phyloP scores from a whole-genome alignment of 176 grass and related monocot genomes.

The Stipa capillata region DNA sequence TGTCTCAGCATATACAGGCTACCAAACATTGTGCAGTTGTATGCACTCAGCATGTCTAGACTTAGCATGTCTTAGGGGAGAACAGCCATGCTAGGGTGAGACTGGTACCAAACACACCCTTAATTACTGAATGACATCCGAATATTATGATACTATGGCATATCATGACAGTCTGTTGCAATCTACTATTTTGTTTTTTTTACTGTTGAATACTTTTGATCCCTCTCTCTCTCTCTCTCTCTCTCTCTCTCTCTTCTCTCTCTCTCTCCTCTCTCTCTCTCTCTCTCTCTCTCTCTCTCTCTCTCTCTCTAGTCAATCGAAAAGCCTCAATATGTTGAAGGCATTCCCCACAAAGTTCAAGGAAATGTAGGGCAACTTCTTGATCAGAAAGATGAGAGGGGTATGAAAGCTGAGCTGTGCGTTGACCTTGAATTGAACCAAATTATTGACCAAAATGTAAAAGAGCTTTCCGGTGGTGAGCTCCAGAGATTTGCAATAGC shows the following conservation, averaged over 20 bases:
- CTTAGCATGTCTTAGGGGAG: no score
- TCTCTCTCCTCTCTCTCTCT: no score
- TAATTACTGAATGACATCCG: not conserved
- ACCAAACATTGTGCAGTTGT: no score
- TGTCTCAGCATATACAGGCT: no score
- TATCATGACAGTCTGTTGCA: not conserved
- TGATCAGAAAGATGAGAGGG: constrained; percentile 64
- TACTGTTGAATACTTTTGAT: not conserved
- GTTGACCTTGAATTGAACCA: constrained; percentile 73
- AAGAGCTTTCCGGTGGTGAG: constrained; percentile 79
- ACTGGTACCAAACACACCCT: no score
- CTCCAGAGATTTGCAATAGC: constrained; percentile 91
- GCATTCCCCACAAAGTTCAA: constrained; percentile 71
- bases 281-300: not conserved
- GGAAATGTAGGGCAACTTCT: constrained; percentile 26
- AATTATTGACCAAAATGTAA: constrained; percentile 68
- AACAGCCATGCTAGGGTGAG: no score
- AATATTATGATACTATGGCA: not conserved
- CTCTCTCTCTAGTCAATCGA: constrained; percentile 58
- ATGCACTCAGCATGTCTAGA: no score
- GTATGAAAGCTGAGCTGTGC: constrained; percentile 54
- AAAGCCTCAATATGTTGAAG: constrained; percentile 75
- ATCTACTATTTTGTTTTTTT: not conserved
- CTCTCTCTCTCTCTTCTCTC: no score
- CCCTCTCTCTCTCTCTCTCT: not conserved